These are phyloP conservation scores for Groenewaldozyma auringiensis DNA, from an alignment of 1,139 yeast genomes.

Conservation along the genomic window DNA sequence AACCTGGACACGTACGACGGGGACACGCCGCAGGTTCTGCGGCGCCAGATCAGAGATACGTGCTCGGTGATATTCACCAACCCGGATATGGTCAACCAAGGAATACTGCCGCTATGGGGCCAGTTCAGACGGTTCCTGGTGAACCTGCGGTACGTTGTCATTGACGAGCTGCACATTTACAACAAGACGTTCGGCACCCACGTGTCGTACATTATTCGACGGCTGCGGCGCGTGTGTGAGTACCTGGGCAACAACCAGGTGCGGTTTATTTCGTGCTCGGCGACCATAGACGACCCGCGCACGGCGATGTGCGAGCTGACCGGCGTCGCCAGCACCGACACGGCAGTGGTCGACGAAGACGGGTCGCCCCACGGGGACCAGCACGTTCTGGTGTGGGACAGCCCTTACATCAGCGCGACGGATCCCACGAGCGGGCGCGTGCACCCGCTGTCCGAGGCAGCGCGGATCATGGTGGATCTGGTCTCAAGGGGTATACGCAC, in stretches of 20 bases:
- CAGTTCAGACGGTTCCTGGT: conserved; percentile 62
- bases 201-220: conserved; percentile 75
- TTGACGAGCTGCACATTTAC: conserved; percentile 84
- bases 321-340: conserved; percentile 40
- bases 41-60: conserved; percentile 47
- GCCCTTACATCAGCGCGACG: conserved; percentile 54
- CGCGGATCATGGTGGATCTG: conserved; percentile 59
- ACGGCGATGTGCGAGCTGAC: conserved; percentile 66
- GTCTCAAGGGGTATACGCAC: conserved; percentile 62
- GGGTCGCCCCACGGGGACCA: conserved; percentile 86
- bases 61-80: conserved; percentile 85
- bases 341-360: conserved; percentile 56
- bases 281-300: conserved; percentile 71
- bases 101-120: conserved; percentile 54
- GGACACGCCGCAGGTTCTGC: conserved; percentile 58
- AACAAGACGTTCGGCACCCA: conserved; percentile 89
- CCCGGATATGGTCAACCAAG: conserved; percentile 88
- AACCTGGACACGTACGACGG: conserved; percentile 85
- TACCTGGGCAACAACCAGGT: conserved; percentile 45
- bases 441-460: conserved; percentile 67
- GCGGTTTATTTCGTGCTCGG: conserved; percentile 82
- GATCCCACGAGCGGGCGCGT: conserved; percentile 59
- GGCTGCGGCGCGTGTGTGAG: conserved; percentile 57
- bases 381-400: conserved; percentile 73
- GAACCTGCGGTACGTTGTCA: conserved; percentile 62